Evolutionary conservation across 768 basidiomycete genomes (phyloP).

Genomic region (Boletellus ananiceps): DNA sequence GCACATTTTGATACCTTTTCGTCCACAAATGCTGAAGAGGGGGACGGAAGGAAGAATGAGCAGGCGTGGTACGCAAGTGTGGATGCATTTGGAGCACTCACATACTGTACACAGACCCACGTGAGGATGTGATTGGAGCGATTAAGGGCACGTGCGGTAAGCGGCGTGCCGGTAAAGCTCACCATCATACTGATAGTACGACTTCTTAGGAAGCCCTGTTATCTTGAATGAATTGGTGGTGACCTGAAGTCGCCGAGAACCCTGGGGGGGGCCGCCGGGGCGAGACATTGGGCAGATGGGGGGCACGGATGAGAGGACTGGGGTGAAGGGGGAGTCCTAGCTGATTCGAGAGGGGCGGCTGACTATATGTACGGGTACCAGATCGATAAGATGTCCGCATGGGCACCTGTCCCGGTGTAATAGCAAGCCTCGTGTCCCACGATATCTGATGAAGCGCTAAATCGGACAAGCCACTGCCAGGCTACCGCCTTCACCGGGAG

Average conservation of each 20-base stretch:
- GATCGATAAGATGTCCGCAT: slow-evolving; percentile 23
- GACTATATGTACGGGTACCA: slow-evolving; percentile 9
- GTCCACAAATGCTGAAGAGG: slow-evolving; percentile 17
- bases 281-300: slow-evolving; percentile 22
- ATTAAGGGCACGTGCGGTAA: slow-evolving; percentile 1
- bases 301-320: not conserved
- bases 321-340: not conserved
- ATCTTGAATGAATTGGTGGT: slow-evolving; percentile 33
- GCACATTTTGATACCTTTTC: not conserved
- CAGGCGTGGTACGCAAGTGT: not conserved
- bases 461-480: slow-evolving; percentile 12
- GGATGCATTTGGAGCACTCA: slow-evolving; percentile 13
- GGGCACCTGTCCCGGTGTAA: not conserved
- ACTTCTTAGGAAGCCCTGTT: slow-evolving; percentile 20
- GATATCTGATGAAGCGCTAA: slow-evolving; percentile 15
- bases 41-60: not conserved
- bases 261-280: slow-evolving; percentile 13
- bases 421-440: not conserved
- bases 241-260: slow-evolving; percentile 21
- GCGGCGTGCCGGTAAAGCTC: slow-evolving; percentile 5
- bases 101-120: slow-evolving; percentile 19
- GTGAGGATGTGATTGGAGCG: slow-evolving; percentile 6
- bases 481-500: not conserved
- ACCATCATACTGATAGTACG: slow-evolving; percentile 34
- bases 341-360: not conserved